Evolutionary conservation across 495 filamentous ascomycete genomes (phyloP), one percentile per base, ranked within the genome.

Genomic region (Amniculicola lignicola): DNA sequence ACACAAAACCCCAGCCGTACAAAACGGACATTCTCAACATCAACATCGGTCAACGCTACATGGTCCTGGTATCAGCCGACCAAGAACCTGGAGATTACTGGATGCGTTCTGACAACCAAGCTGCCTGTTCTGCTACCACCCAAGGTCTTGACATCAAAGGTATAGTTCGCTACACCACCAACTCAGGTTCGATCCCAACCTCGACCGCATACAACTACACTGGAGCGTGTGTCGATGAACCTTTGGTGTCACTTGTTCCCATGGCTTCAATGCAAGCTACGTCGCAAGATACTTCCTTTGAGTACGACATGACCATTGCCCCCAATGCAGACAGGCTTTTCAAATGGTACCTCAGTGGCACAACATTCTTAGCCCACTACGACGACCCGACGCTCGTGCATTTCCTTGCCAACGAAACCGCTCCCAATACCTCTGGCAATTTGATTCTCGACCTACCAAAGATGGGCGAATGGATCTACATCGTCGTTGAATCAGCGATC

Each of bases 31-130:
- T 64, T 21, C 21, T 74, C 19, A 65, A 61, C 42, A 65, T 72
- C 61, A 70, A 68, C 59, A 66, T 66, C 52, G 64, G 72, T 27
- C 70, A 75, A 58, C 71, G 72, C n/a, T 75, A 75, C 59, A 62
- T 71, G 55, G 51, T 75, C 24, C 58, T 74, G 21, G 62, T 75
- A 29, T 61, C 64, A 22, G 70, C 73, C 16, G 47, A 74, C 54
- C 70, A 74, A 51, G 41, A 56, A 1, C 18, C 52, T 12, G 52
- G 41, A 27, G 49, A 70, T 48, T 73, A 73, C 65, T 73, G 71
- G 71, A 63, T 73, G 55, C 63, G 71, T 16, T 36, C 69, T 2
- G 69, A 71, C 37, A 69, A 65, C 54, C 66, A 68, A 27, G 45
- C 66, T 16, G 44, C 38, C 15, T 69, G 69, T 49, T 58, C 52